Base-by-base conservation (phyloP, 306 rosid species). In the Cyamopsis tetragonoloba region DNA sequence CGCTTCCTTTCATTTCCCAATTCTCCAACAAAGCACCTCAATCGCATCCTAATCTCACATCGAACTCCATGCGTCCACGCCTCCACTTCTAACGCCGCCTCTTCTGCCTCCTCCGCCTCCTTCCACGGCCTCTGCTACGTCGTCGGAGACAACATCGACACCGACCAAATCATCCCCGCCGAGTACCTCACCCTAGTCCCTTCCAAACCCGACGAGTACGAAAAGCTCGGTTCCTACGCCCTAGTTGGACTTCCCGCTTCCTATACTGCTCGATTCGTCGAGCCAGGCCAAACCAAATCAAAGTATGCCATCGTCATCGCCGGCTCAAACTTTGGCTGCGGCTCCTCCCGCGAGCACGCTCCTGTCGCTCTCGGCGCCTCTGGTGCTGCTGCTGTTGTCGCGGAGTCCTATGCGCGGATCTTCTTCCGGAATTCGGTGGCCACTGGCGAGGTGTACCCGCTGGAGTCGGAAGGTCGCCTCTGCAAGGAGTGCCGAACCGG, bases 111-210 rank as follows among this genome's bases (percentile, higher is more conserved):
- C 2, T 7, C 77, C 18, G 53, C 89, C 3, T 12, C 85, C 4
- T 93, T 93, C 51, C 96, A 93, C 28, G 97, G 99, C n/a, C 84
- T 82, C 82, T 93, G 99, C 90, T 93, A 93, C 61, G 92, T 93
- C 34, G 84, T 87, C 60, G 83, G 87, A 17, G 95, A 93, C 80
- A 90, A 93, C 82, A 86, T 90, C 70, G 97, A 93, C 83, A 93
- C 97, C 3, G 98, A 93, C 65, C 98, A 93, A 79, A 93, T 93
- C 67, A 89, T 93, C 37, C 98, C 97, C 47, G 98, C 98, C 5
- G 97, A 93, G 72, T 85, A 89, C 73, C 82, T 86, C 3, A 93
- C 98, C 31, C 76, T 93, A 1, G 95, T 93, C 73, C 99, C 99
- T 23, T 93, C 99, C 13, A 93, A 90, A 5, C 95, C 95, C 35